Conservation (phyloP, 176 grass and related monocot species). For the maize (Zea mays) region Zm-B73-REFERENCE-NAM-5.0 NC_050104.1:107714501-107715000, state of each 20-base stretch:
- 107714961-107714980: conserved; percentile 72
- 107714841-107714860: conserved; percentile 87
- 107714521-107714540: neutral
- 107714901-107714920: conserved; percentile 40
- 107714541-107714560: conserved; percentile 50
- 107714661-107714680: conserved; percentile 82
- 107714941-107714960: conserved; percentile 66
- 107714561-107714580: conserved; percentile 93
- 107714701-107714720: conserved; percentile 55
- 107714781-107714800: conserved; percentile 72
- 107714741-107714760: conserved; percentile 62
- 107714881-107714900: conserved; percentile 72
- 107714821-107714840: conserved; percentile 70
- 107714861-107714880: conserved; percentile 78
- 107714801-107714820: conserved; percentile 82
- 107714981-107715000: conserved; percentile 58
- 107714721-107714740: conserved; percentile 61
- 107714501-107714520: conserved; percentile 17
- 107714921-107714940: conserved; percentile 36
- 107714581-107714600: conserved; percentile 87
- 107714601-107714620: conserved; percentile 69
- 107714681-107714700: conserved; percentile 72
- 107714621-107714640: conserved; percentile 86
- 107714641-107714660: conserved; percentile 98
- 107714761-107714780: conserved; percentile 37